Conservation (phyloP, 257 asterid genomes). For the Penstemon barbatus region DNA sequence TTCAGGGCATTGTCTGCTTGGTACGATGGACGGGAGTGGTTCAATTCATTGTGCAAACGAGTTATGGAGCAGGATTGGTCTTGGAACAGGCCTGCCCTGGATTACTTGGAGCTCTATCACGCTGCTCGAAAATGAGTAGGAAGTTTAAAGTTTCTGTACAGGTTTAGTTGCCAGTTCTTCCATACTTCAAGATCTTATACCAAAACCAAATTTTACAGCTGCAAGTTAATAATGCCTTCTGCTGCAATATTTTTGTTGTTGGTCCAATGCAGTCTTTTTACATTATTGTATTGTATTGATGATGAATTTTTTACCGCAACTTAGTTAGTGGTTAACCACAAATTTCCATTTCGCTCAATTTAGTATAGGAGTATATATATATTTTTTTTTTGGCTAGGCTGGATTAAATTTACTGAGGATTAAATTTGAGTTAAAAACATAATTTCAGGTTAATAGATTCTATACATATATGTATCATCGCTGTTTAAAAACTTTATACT, state of each 20-base stretch:
- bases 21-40: slow-evolving; percentile 86
- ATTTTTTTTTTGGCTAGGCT: no score
- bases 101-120: slow-evolving; percentile 93
- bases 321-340: no score
- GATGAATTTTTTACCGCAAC: background rate
- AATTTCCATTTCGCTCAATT: no score
- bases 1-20: slow-evolving; percentile 84
- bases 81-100: slow-evolving; percentile 99
- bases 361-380: no score
- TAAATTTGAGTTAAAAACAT: no score
- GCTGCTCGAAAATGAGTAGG: slow-evolving; percentile 69
- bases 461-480: no score
- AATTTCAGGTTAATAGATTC: no score
- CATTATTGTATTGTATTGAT: background rate
- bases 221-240: background rate
- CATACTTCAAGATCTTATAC: slow-evolving; percentile 12
- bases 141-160: slow-evolving; percentile 39
- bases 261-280: background rate
- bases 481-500: no score
- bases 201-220: slow-evolving; percentile 3
- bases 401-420: no score
- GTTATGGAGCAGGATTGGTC: slow-evolving; percentile 99
- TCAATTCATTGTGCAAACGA: slow-evolving; percentile 67
- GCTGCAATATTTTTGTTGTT: background rate
- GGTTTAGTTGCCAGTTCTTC: slow-evolving; percentile 35